Conservation (phyloP, 2,329 filamentous ascomycete species). For the Calonectria ilicicola region DNA sequence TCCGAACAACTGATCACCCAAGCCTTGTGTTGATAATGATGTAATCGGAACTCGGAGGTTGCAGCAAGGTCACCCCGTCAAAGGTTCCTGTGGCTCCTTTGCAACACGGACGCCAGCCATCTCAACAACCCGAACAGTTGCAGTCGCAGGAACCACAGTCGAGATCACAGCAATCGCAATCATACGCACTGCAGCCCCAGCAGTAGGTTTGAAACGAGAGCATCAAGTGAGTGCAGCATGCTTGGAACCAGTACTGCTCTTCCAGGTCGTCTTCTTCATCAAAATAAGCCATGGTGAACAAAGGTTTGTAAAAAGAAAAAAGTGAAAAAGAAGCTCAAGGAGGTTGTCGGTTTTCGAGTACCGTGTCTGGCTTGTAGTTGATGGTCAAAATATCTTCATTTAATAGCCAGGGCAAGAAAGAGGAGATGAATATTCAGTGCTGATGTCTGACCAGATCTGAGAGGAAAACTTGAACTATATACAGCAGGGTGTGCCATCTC, state of each 20-base stretch:
- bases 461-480: neutral
- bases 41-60: neutral
- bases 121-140: neutral
- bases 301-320: neutral
- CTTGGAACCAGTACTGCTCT: neutral
- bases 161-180: neutral
- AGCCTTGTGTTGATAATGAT: neutral
- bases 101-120: neutral
- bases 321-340: too few species aligned
- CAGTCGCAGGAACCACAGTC: conserved; percentile 1
- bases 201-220: neutral
- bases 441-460: neutral
- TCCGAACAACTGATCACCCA: neutral
- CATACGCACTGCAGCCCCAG: neutral
- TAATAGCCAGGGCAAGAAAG: neutral
- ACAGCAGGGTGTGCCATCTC: neutral
- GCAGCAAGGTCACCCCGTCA: neutral
- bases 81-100: neutral
- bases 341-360: neutral
- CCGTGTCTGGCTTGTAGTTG: too few species aligned
- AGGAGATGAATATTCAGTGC: neutral
- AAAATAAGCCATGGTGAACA: neutral
- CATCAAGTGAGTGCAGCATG: neutral
- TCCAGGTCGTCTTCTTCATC: neutral
- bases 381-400: neutral